A percentile compares a stretch with the other conserved stretches of the same genome.
Conservation (phyloP, 2,329 filamentous ascomycete species). For the Tolypocladium endophyticum region DNA sequence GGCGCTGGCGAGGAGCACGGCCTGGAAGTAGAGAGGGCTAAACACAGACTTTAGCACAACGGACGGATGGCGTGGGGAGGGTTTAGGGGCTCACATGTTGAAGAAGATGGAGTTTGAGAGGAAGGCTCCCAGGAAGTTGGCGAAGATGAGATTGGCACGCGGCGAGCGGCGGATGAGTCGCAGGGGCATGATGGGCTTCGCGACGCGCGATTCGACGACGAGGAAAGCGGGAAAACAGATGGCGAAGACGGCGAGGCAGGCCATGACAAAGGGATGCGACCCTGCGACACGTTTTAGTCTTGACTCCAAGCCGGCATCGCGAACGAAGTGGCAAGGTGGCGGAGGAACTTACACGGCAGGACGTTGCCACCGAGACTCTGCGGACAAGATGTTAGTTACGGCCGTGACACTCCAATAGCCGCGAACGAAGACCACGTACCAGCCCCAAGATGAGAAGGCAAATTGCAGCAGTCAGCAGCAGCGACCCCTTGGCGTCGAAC, state of each 20-base stretch:
- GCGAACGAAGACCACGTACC: slow-evolving; percentile 22
- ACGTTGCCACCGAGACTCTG: slow-evolving; percentile 55
- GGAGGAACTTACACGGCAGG: slow-evolving; percentile 36
- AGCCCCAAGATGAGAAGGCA: slow-evolving; percentile 50
- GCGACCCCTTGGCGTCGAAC: slow-evolving; percentile 47
- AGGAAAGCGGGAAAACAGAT: slow-evolving; percentile 40
- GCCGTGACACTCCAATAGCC: not conserved
- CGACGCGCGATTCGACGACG: slow-evolving; percentile 37
- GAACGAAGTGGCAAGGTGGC: not conserved
- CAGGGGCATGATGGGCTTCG: slow-evolving; percentile 50
- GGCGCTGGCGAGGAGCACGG: slow-evolving; percentile 58
- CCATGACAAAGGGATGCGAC: slow-evolving; percentile 48
- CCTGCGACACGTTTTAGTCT: slow-evolving; percentile 20
- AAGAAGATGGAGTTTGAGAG: slow-evolving; percentile 47
- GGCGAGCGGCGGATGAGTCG: slow-evolving; percentile 38
- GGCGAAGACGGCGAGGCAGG: slow-evolving; percentile 36
- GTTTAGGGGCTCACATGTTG: slow-evolving; percentile 34
- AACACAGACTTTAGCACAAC: not conserved
- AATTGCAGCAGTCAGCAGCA: slow-evolving; percentile 39
- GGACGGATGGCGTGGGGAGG: not conserved
- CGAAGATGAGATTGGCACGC: slow-evolving; percentile 46
- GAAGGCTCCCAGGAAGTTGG: slow-evolving; percentile 41
- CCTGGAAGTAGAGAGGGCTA: slow-evolving; percentile 66
- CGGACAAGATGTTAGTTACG: not conserved
- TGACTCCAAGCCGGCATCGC: not conserved